These are phyloP conservation scores for Agapanthus africanus DNA, from an alignment of 106 monocot species.

Conservation along the genomic window DNA sequence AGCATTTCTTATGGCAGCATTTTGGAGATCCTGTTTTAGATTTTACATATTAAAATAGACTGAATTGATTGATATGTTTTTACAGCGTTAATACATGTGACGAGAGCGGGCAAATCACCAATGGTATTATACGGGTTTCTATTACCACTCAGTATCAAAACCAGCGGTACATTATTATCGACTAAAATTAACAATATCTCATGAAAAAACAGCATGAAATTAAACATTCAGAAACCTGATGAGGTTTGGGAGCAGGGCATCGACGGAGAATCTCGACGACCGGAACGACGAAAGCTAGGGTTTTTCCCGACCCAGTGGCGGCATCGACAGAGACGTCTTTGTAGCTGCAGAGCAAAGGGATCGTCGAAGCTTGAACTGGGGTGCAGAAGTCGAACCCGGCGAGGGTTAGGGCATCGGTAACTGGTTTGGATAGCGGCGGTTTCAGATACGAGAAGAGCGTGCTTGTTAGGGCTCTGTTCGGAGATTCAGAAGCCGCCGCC, in stretches of 20 bases:
- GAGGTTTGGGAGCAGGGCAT: conserved; percentile 44
- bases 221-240: too few relatives aligned
- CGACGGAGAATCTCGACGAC: conserved; percentile 80
- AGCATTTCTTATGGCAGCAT: too few relatives aligned
- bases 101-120: too few relatives aligned
- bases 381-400: conserved; percentile 80
- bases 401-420: conserved; percentile 40
- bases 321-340: conserved; percentile 96
- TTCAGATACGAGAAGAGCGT: conserved; percentile 68
- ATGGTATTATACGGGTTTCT: too few relatives aligned
- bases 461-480: conserved; percentile 56
- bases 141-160: too few relatives aligned
- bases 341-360: conserved; percentile 60
- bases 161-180: too few relatives aligned
- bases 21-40: too few relatives aligned
- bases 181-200: too few relatives aligned
- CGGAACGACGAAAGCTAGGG: conserved; percentile 79
- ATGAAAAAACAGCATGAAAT: too few relatives aligned
- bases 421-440: conserved; percentile 57
- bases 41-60: too few relatives aligned
- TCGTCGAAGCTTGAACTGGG: conserved; percentile 77
- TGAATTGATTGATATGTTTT: too few relatives aligned
- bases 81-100: too few relatives aligned
- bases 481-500: conserved; percentile 18
- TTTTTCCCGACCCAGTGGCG: conserved; percentile 91